Conservation (phyloP, 2,329 filamentous ascomycete genomes). For the Metarhizium humberi region DNA sequence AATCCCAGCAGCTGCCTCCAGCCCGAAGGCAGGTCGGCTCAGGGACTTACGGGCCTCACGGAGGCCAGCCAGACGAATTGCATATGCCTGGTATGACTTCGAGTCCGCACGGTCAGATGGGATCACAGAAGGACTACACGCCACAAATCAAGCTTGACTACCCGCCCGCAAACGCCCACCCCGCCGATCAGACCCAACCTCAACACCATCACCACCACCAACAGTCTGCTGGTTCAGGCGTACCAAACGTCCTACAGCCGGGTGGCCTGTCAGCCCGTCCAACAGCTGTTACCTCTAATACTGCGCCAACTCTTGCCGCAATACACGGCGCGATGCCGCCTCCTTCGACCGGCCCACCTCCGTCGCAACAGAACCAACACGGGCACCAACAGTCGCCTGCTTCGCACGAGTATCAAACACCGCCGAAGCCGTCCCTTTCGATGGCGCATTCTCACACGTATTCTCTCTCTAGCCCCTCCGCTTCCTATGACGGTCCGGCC, state of each 20-base stretch:
- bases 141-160: conserved; percentile 45
- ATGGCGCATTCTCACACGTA: conserved; percentile 67
- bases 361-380: conserved; percentile 20
- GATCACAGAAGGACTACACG: conserved; percentile 39
- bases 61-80: conserved; percentile 39
- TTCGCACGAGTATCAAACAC: conserved; percentile 50
- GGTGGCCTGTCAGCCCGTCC: conserved; percentile 33
- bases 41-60: conserved; percentile 14
- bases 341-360: conserved; percentile 23
- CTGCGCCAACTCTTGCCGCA: conserved; percentile 36
- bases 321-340: conserved; percentile 32
- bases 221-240: conserved; percentile 31
- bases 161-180: conserved; percentile 25
- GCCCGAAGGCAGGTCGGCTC: conserved; percentile 16
- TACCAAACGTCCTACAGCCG: conserved; percentile 51
- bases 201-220: conserved; percentile 19
- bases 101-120: conserved; percentile 23
- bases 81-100: conserved; percentile 38
- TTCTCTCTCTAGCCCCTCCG: conserved; percentile 74
- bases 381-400: conserved; percentile 24
- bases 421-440: conserved; percentile 57
- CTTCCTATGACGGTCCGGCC: conserved; percentile 45
- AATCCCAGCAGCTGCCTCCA: conserved; percentile 29
- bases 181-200: conserved; percentile 21
- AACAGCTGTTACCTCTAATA: conserved; percentile 29